A percentile compares a stretch with the other conserved stretches of the same genome.
Evolutionary conservation across 108 stramenopile genomes (phyloP).

Genomic region (Fistulifera solaris): DNA sequence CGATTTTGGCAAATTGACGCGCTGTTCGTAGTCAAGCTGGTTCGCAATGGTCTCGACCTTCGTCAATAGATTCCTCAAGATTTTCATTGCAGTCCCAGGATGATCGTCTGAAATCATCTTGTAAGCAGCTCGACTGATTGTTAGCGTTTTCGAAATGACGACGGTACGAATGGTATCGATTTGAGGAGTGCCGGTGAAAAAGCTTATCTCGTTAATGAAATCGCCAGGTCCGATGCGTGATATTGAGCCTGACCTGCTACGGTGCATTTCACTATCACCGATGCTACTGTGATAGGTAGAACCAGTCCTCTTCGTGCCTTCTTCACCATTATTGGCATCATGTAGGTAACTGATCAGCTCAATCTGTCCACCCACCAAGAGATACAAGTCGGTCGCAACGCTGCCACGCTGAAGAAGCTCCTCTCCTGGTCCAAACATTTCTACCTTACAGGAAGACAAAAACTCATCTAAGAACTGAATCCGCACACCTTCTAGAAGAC

Average conservation of each 20-base stretch:
- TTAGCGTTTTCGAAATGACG: slow-evolving; percentile 42
- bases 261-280: slow-evolving; percentile 5
- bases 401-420: slow-evolving; percentile 29
- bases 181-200: slow-evolving; percentile 46
- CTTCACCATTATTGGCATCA: background rate
- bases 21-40: background rate
- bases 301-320: background rate
- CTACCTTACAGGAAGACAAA: slow-evolving; percentile 31
- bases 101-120: slow-evolving; percentile 33
- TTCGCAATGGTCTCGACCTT: slow-evolving; percentile 13
- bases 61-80: slow-evolving; percentile 31
- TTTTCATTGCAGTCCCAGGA: slow-evolving; percentile 24
- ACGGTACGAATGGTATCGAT: slow-evolving; percentile 25
- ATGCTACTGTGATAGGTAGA: background rate
- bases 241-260: background rate
- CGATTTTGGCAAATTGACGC: slow-evolving; percentile 11
- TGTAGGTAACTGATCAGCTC: slow-evolving; percentile 7
- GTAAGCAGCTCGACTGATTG: slow-evolving; percentile 21
- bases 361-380: slow-evolving; percentile 37
- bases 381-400: slow-evolving; percentile 32
- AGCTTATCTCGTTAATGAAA: slow-evolving; percentile 40
- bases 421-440: slow-evolving; percentile 43
- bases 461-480: slow-evolving; percentile 45
- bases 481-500: slow-evolving; percentile 28
- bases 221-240: slow-evolving; percentile 12